These are phyloP conservation scores for Ophiosphaerella herpotricha DNA, from an alignment of 2,329 filamentous ascomycete species.

Conservation along the genomic window DNA sequence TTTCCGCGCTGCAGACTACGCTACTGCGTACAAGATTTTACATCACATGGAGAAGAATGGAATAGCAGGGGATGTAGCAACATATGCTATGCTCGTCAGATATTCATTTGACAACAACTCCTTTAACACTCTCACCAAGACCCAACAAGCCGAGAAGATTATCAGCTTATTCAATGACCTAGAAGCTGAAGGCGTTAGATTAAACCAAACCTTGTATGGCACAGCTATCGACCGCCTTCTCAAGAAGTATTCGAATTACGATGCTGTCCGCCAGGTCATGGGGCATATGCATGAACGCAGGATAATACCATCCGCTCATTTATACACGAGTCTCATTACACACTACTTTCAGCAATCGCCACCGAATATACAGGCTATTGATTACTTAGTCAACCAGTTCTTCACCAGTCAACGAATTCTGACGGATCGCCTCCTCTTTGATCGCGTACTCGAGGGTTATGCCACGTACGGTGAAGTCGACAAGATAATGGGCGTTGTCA, in stretches of 20 bases:
- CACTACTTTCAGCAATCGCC: conserved; percentile 65
- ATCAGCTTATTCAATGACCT: conserved; percentile 61
- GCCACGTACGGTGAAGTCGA: conserved; percentile 58
- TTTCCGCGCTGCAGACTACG: conserved; percentile 55
- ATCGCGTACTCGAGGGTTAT: conserved; percentile 71
- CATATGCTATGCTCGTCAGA: conserved; percentile 74
- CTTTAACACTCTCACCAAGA: conserved; percentile 48
- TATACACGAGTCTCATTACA: conserved; percentile 75
- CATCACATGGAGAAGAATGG: conserved; percentile 61
- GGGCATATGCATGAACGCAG: conserved; percentile 62
- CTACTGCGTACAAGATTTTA: conserved; percentile 60
- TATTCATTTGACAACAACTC: conserved; percentile 57
- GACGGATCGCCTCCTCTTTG: conserved; percentile 67
- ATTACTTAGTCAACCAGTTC: conserved; percentile 59
- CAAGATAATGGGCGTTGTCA: conserved; percentile 50
- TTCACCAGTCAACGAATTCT: conserved; percentile 31
- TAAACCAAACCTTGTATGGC: conserved; percentile 68
- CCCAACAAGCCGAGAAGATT: conserved; percentile 59
- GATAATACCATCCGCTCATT: conserved; percentile 63
- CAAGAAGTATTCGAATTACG: conserved; percentile 50
- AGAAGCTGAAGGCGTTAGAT: conserved; percentile 59
- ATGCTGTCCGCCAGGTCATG: conserved; percentile 64
- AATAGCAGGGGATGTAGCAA: conserved; percentile 66
- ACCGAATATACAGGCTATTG: conserved; percentile 65
- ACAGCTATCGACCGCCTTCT: conserved; percentile 72